Percentiles rank a stretch among this genome's conserved stretches.
Evolutionary conservation across 148 eudicot species (phyloP).

Genomic region (Nepenthes mirabilis): DNA sequence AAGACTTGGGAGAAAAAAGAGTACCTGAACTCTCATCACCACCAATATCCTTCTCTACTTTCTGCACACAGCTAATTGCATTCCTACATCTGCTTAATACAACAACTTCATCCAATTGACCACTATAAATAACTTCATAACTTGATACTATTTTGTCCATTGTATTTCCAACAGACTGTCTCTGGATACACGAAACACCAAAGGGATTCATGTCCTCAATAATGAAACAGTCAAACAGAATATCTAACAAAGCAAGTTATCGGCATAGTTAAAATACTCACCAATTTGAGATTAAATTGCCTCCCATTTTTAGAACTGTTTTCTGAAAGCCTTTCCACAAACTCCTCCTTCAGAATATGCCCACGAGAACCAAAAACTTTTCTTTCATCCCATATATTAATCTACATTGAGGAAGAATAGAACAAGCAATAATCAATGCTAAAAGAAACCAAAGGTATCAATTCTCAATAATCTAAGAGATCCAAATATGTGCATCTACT

Average conservation of each 20-base stretch:
- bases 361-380: conserved; percentile 95
- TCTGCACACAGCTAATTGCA: conserved; percentile 53
- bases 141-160: conserved; percentile 69
- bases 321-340: conserved; percentile 50
- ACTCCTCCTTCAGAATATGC: conserved; percentile 76
- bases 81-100: conserved; percentile 47
- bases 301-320: conserved; percentile 33
- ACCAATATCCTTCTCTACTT: conserved; percentile 52
- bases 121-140: conserved; percentile 55
- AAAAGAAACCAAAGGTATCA: not conserved
- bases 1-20: not conserved
- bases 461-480: not conserved
- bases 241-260: not conserved
- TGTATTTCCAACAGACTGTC: conserved; percentile 38
- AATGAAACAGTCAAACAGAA: not conserved
- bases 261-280: conserved; percentile 9
- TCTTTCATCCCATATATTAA: conserved; percentile 83
- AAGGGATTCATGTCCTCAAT: not conserved
- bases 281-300: conserved; percentile 38
- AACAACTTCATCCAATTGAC: conserved; percentile 67
- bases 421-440: conserved; percentile 3
- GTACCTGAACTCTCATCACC: conserved; percentile 44
- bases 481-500: not conserved
- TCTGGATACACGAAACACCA: conserved; percentile 21
- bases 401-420: conserved; percentile 19